These are phyloP conservation scores for Marvania coccoides DNA, from an alignment of 139 green algal genomes.

Conservation along the genomic window DNA sequence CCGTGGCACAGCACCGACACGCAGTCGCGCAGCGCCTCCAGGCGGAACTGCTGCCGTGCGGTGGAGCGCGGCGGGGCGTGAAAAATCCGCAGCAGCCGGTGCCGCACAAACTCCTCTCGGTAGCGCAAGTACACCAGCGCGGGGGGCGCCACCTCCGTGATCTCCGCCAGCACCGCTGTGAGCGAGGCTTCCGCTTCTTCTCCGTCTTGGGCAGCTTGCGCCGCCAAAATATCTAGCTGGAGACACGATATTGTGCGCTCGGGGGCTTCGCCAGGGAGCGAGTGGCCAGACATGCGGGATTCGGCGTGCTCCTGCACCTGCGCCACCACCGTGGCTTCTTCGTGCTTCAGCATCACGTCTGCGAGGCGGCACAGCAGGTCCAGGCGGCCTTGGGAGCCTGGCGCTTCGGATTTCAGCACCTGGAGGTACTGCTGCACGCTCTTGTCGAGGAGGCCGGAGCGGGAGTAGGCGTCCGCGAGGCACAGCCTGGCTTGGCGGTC, in stretches of 20 bases:
- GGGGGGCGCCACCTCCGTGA: conserved; percentile 28
- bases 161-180: conserved; percentile 8
- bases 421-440: conserved; percentile 21
- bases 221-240: conserved; percentile 21
- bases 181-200: not conserved
- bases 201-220: conserved; percentile 1
- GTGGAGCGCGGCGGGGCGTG: conserved; percentile 24
- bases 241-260: conserved; percentile 27
- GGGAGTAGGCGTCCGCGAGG: not conserved
- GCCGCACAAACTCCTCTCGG: conserved; percentile 54
- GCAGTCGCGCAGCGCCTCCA: conserved; percentile 42
- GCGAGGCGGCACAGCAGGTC: conserved; percentile 41
- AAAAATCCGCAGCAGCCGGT: conserved; percentile 38
- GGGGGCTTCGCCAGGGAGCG: not conserved
- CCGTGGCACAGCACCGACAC: conserved; percentile 22
- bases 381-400: conserved; percentile 10
- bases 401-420: conserved; percentile 13
- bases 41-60: conserved; percentile 35
- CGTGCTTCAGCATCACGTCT: conserved; percentile 35
- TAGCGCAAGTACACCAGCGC: conserved; percentile 36
- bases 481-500: conserved; percentile 4
- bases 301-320: not conserved
- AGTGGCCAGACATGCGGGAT: conserved; percentile 8
- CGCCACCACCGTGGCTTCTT: conserved; percentile 10
- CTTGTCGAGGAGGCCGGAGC: conserved; percentile 1